Evolutionary conservation across 768 basidiomycete genomes (phyloP).

Genomic region (Tricholomella constricta): DNA sequence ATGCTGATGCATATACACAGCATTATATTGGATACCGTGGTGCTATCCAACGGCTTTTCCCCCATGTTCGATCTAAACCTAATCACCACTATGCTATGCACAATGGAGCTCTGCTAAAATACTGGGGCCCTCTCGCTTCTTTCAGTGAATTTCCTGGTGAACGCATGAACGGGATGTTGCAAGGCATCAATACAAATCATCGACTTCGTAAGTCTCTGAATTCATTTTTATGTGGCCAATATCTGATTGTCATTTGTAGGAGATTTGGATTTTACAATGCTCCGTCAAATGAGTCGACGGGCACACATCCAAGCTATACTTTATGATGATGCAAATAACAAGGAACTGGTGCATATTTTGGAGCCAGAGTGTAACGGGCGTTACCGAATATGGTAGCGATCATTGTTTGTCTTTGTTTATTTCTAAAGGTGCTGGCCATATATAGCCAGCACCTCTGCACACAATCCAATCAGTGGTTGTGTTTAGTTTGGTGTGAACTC

Average conservation of each 20-base stretch:
- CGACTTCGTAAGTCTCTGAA: background rate
- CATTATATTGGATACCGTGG: constrained; percentile 5
- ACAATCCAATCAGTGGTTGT: no score
- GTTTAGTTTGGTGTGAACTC: no score
- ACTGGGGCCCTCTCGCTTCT: constrained; percentile 22
- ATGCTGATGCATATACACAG: background rate
- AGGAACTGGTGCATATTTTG: constrained; percentile 6
- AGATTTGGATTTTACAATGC: constrained; percentile 9
- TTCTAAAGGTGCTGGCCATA: no score
- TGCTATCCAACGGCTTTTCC: constrained; percentile 22
- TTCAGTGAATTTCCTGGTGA: no score
- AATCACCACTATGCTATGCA: constrained; percentile 38
- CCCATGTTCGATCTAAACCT: constrained; percentile 19
- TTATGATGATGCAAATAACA: background rate
- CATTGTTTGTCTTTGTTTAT: no score
- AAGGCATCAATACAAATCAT: no score
- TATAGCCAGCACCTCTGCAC: no score
- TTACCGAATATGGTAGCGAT: no score
- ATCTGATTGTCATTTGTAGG: background rate
- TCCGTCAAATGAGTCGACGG: constrained; percentile 3
- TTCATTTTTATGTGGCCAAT: background rate
- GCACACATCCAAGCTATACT: constrained; percentile 1
- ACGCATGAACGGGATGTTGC: no score
- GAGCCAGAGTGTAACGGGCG: no score
- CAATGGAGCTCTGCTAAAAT: no score